phyloP scores from a whole-genome alignment of 129 eudicot species.

The Flaveria ramosissima region DNA sequence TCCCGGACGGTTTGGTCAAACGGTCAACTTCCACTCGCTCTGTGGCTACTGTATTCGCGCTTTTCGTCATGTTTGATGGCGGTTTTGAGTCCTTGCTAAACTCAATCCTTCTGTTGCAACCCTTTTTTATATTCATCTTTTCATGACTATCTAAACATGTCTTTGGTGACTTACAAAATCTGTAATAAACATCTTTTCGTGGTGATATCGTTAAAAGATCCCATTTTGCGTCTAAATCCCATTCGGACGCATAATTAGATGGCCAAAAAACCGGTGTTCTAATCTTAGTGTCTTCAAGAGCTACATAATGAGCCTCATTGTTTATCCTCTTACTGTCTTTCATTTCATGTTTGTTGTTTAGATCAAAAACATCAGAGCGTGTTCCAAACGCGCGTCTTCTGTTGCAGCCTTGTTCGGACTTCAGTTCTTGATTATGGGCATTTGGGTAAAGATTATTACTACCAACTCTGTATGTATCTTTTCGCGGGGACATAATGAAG shows the following conservation, averaged over 20 bases:
- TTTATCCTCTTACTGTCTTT: neutral
- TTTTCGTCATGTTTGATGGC: conserved; percentile 22
- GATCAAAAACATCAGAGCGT: no score
- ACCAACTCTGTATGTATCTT: conserved; percentile 15
- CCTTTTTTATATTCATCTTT: conserved; percentile 24
- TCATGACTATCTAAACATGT: neutral
- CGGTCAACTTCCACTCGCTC: conserved; percentile 2
- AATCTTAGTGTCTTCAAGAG: conserved; percentile 26
- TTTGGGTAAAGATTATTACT: no score
- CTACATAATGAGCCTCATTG: neutral
- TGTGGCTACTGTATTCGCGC: conserved; percentile 3
- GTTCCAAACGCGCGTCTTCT: no score
- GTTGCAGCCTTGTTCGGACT: no score
- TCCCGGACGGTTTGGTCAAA: conserved; percentile 28
- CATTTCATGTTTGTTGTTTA: no score
- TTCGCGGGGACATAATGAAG: conserved; percentile 57
- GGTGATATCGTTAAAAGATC: conserved; percentile 52
- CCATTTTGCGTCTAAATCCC: conserved; percentile 40
- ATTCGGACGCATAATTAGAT: conserved; percentile 18
- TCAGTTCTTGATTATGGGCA: no score
- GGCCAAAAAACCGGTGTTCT: conserved; percentile 53
- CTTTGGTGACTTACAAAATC: conserved; percentile 3
- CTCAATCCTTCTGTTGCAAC: conserved; percentile 36
- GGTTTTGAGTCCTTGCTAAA: conserved; percentile 38
- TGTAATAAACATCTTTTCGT: conserved; percentile 27